A percentile compares a stretch with the other conserved stretches of the same genome.
These are phyloP conservation scores for Pseudocercospora pini-densiflorae DNA, from an alignment of 2,329 filamentous ascomycete species.

Conservation along the genomic window DNA sequence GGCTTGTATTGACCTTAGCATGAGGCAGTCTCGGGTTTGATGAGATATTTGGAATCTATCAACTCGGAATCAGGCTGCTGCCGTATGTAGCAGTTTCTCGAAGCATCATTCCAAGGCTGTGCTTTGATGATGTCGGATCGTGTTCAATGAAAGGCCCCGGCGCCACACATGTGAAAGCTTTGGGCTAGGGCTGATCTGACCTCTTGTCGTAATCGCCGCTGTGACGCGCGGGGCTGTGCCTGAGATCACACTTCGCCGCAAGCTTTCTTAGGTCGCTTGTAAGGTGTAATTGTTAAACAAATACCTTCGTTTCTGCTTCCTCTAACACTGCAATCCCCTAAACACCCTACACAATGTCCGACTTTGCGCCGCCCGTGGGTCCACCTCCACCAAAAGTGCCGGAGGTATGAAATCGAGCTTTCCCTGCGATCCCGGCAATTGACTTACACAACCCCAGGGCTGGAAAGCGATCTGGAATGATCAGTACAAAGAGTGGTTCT, in stretches of 20 bases:
- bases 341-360: slow-evolving; percentile 32
- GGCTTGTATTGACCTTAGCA: not conserved
- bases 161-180: not conserved
- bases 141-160: not conserved
- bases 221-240: not conserved
- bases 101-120: not conserved
- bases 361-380: slow-evolving; percentile 40
- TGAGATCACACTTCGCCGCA: not conserved
- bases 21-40: not conserved
- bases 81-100: not conserved
- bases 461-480: slow-evolving; percentile 88
- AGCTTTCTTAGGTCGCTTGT: not conserved
- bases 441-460: slow-evolving; percentile 64
- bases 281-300: not conserved
- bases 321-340: not conserved
- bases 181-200: not conserved
- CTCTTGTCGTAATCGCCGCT: not conserved
- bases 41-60: not conserved
- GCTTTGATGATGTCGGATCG: not conserved
- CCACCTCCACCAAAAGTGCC: slow-evolving; percentile 35
- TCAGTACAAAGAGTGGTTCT: slow-evolving; percentile 93
- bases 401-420: slow-evolving; percentile 10
- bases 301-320: not conserved
- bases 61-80: not conserved
- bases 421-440: slow-evolving; percentile 41